Conservation (phyloP, 2,329 filamentous ascomycete genomes). For the Cladophialophora exuberans region DNA sequence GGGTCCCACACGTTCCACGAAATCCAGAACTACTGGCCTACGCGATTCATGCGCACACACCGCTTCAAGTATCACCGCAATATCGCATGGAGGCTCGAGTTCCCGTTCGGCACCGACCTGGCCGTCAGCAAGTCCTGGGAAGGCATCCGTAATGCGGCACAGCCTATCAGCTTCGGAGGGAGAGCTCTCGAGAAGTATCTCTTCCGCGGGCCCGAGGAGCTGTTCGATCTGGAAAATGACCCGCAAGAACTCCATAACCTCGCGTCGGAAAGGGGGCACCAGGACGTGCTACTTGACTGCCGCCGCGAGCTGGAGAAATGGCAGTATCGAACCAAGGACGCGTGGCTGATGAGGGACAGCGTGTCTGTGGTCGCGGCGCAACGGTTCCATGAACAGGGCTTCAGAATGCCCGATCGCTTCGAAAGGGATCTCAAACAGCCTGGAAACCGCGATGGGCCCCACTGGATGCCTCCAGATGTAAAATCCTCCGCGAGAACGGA, state of each 20-base stretch:
- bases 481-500: too few relatives aligned
- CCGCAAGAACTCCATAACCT: conserved; percentile 53
- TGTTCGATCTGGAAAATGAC: conserved; percentile 53
- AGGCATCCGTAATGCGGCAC: conserved; percentile 45
- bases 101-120: conserved; percentile 53
- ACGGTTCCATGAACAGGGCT: too few relatives aligned
- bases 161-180: neutral
- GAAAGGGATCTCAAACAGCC: too few relatives aligned
- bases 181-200: conserved; percentile 48
- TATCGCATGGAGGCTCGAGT: conserved; percentile 54
- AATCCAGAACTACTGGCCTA: conserved; percentile 56
- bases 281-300: too few relatives aligned
- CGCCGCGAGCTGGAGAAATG: too few relatives aligned
- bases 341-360: too few relatives aligned
- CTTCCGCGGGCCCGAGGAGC: conserved; percentile 48
- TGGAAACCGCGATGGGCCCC: too few relatives aligned
- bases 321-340: too few relatives aligned
- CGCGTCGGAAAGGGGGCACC: too few relatives aligned
- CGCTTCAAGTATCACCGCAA: conserved; percentile 57
- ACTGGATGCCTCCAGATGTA: too few relatives aligned
- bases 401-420: too few relatives aligned
- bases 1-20: conserved; percentile 59
- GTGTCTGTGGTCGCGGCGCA: too few relatives aligned
- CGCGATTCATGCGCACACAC: conserved; percentile 48
- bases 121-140: conserved; percentile 52